phyloP scores from a whole-genome alignment of 306 rosid genomes.

The Sicyos edulis region DNA sequence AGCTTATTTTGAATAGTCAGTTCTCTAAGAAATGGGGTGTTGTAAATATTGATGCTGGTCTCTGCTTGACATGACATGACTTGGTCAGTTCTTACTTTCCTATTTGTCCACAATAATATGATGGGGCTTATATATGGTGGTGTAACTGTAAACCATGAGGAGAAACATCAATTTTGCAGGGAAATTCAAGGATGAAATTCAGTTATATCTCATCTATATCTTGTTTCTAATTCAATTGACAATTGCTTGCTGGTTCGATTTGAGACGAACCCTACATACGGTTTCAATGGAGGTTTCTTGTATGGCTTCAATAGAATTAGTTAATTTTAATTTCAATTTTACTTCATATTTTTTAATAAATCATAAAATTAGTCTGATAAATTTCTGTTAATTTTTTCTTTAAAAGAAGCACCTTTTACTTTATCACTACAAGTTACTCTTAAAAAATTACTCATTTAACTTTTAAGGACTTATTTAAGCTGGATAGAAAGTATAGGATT shows the following conservation, averaged over 20 bases:
- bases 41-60: conserved; percentile 12
- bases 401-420: no score
- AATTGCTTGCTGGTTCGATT: not conserved
- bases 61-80: conserved; percentile 7
- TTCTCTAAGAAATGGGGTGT: not conserved
- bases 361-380: no score
- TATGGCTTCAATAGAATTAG: not conserved
- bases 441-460: no score
- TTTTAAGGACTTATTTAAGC: no score
- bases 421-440: no score
- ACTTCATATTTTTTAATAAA: no score
- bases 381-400: no score
- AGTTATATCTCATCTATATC: not conserved
- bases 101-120: not conserved
- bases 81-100: not conserved
- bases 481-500: no score
- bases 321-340: no score
- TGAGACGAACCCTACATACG: no score
- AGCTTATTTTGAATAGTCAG: not conserved
- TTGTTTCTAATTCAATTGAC: not conserved
- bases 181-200: not conserved
- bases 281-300: no score
- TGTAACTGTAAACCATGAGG: not conserved
- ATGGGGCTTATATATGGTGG: conserved; percentile 6
- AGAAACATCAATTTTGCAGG: not conserved